Conservation (phyloP, 2,329 filamentous ascomycete genomes). For the Venturia nashicola region DNA sequence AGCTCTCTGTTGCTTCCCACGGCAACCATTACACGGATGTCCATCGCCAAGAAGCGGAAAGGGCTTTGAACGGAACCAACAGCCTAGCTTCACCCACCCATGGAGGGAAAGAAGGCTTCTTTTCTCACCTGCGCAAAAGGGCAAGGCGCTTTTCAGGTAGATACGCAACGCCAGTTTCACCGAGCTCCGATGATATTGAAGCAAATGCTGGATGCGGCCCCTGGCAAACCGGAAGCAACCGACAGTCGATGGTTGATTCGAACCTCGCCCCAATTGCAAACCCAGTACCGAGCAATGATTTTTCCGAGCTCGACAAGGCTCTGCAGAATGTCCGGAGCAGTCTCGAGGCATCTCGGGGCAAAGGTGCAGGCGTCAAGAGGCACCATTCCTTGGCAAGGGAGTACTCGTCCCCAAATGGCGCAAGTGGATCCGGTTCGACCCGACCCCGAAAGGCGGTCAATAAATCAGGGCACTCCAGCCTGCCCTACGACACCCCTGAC, state of each 20-base stretch:
- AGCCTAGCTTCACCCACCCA: slow-evolving; percentile 65
- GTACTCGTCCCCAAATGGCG: slow-evolving; percentile 17
- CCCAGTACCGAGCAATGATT: slow-evolving; percentile 33
- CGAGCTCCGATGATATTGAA: slow-evolving; percentile 75
- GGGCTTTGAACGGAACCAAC: slow-evolving; percentile 71
- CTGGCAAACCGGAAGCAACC: slow-evolving; percentile 59
- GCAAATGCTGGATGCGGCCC: slow-evolving; percentile 85
- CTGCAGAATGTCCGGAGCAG: slow-evolving; percentile 48
- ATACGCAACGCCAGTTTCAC: slow-evolving; percentile 69
- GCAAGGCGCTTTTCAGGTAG: slow-evolving; percentile 85
- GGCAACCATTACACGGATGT: slow-evolving; percentile 87
- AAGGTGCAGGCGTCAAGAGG: slow-evolving; percentile 32
- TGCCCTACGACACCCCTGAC: slow-evolving; percentile 85
- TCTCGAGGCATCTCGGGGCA: slow-evolving; percentile 32
- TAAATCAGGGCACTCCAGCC: slow-evolving; percentile 57
- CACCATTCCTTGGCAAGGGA: slow-evolving; percentile 30
- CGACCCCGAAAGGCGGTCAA: slow-evolving; percentile 3
- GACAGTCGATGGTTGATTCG: slow-evolving; percentile 73
- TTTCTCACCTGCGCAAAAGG: slow-evolving; percentile 89
- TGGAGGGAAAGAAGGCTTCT: slow-evolving; percentile 89
- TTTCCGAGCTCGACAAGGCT: slow-evolving; percentile 49
- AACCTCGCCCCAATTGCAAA: slow-evolving; percentile 26
- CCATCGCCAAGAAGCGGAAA: slow-evolving; percentile 82
- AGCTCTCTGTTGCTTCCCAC: slow-evolving; percentile 82
- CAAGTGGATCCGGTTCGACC: neutral